A percentile compares a stretch with the other conserved stretches of the same genome.
Conservation (phyloP, 352 stramenopile species). For the Blastocystis sp. region DNA sequence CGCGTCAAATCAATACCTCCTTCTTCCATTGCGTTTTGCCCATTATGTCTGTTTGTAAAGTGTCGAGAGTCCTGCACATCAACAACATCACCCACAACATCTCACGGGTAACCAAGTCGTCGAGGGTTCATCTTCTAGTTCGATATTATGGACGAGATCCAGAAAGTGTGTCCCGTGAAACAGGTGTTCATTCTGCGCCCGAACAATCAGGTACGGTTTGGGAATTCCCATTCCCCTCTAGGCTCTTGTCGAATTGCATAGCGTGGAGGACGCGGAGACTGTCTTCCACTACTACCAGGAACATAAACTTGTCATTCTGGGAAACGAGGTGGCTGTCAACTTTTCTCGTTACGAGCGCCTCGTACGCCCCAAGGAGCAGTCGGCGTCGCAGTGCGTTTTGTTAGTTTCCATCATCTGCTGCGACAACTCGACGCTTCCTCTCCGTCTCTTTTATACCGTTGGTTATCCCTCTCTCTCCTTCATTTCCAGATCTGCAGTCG, state of each 20-base stretch:
- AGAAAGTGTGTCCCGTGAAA: slow-evolving; percentile 21
- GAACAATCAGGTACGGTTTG: not conserved
- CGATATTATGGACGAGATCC: slow-evolving; percentile 13
- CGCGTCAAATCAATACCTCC: not conserved
- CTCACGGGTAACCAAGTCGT: not conserved
- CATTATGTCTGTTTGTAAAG: not conserved
- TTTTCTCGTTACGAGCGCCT: slow-evolving; percentile 21
- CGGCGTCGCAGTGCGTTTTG: not conserved
- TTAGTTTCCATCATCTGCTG: slow-evolving; percentile 11
- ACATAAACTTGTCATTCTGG: slow-evolving; percentile 22
- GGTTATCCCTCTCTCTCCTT: not conserved
- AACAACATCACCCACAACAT: slow-evolving; percentile 42
- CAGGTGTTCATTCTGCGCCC: slow-evolving; percentile 34
- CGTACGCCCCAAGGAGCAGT: not conserved
- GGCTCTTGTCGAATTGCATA: not conserved
- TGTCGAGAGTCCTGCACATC: slow-evolving; percentile 19
- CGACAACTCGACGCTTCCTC: not conserved
- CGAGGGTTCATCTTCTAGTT: not conserved
- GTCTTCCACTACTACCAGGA: not conserved
- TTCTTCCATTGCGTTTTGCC: not conserved
- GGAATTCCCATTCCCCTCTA: not conserved
- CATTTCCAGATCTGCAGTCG: not conserved
- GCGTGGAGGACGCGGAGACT: not conserved
- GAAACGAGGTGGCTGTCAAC: not conserved
- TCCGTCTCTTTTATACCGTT: slow-evolving; percentile 22